Evolutionary conservation across 208 protist species (phyloP).

Genomic region (Vickermania spadyakhi): DNA sequence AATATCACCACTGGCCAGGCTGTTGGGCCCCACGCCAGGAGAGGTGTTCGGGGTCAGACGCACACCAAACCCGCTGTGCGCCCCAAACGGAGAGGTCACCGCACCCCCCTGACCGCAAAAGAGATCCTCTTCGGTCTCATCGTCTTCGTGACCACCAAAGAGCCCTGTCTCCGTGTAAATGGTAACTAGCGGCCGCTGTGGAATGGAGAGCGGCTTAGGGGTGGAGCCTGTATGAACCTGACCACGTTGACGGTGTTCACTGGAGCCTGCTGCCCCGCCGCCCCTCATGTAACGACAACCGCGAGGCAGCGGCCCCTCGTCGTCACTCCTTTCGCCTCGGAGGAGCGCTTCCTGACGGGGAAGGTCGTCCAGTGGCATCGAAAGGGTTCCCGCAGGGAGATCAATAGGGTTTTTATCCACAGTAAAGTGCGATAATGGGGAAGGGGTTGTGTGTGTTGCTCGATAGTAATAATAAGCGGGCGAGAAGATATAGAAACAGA

Average conservation of each 20-base stretch:
- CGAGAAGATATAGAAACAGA: too few species aligned
- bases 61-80: not conserved
- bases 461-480: too few species aligned
- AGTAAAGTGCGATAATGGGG: too few species aligned
- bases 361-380: too few species aligned
- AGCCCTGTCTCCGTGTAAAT: not conserved
- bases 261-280: not conserved
- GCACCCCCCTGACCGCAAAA: not conserved
- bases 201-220: not conserved
- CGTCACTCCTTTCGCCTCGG: too few species aligned
- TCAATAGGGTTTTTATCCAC: too few species aligned
- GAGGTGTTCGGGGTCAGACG: not conserved
- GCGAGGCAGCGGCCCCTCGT: too few species aligned
- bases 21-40: not conserved
- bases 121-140: not conserved
- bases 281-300: not conserved
- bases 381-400: too few species aligned
- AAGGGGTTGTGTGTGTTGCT: too few species aligned
- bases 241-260: not conserved
- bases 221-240: not conserved
- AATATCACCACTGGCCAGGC: not conserved
- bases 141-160: not conserved
- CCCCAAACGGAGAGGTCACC: not conserved
- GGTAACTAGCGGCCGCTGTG: not conserved
- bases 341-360: too few species aligned